Base-by-base conservation (phyloP, 1,284 basidiomycete genomes). In the Boletus hoseneyae region DNA sequence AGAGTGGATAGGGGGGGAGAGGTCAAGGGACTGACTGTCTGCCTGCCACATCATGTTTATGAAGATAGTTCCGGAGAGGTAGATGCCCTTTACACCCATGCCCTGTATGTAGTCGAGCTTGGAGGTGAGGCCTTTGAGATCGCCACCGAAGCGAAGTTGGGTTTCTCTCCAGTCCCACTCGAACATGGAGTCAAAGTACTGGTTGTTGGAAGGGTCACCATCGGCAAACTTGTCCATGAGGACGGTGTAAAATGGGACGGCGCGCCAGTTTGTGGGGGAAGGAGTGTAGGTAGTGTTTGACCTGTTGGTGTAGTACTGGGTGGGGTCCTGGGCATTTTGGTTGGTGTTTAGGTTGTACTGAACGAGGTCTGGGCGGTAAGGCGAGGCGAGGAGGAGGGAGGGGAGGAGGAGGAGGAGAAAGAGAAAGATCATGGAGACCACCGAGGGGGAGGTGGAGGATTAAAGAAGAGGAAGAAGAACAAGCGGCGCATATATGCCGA, bases 21-120 rank as follows among this genome's bases (percentile, higher is more conserved):
- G 7, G 16, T 10, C 10, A 48, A 44, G 36, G 40, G 51, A 78
- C 88, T 65, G 55, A 91, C 90, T 92, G 79, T 96, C 93, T 15
- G 92, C 88, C 68, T 93, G 87, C 93, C 93, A 96, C 16, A 92
- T 73, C 93, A 95, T 93, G 77, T 96, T 95, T 56, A 95, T 55
- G 69, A 93, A 96, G 43, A 86, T 83, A 0, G 93, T 96, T 48
- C 93, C 93, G 25, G 93, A 91, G 63, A 94, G 87, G 71, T 91
- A 95, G 61, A 96, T 83, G 45, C 83, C 77, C 58, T 76, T 75
- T 60, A 92, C 74, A 55, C 93, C 93, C 89, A 94, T 93, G 54
- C 87, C 87, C 52, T 90, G 76, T 15, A 96, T 74, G 67, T 96
- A 96, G 71, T 95, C 93, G 55, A 96, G 74, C 54, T 79, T 83